Conservation (phyloP, 176 grass and related monocot genomes). For the Areca catechu region DNA sequence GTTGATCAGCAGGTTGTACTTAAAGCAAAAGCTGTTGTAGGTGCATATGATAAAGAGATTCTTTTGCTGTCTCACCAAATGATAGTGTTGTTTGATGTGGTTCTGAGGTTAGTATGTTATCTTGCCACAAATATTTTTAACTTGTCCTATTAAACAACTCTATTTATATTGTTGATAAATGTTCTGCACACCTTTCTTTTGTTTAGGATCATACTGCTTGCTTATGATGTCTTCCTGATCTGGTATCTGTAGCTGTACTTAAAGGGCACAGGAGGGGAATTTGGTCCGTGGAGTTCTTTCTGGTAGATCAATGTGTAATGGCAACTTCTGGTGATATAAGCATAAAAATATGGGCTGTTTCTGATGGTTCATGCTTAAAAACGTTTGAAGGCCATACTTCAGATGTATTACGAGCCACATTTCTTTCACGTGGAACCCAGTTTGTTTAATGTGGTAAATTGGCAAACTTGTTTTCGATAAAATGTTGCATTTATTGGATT, state of each 20-base stretch:
- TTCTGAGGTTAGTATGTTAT: constrained; percentile 56
- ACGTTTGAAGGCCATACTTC: constrained; percentile 91
- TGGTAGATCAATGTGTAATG: constrained; percentile 81
- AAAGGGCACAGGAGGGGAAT: constrained; percentile 91
- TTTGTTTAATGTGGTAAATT: constrained; percentile 74
- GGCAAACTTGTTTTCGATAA: no score
- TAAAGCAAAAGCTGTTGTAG: constrained; percentile 77
- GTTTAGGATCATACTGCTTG: constrained; percentile 77
- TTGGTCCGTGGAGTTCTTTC: constrained; percentile 97
- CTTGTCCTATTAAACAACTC: no score
- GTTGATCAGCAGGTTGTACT: constrained; percentile 41
- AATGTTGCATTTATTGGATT: no score
- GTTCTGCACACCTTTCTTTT: constrained; percentile 11
- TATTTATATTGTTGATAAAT: no score
- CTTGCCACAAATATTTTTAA: background rate
- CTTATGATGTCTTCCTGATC: constrained; percentile 81
- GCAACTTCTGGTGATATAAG: constrained; percentile 89
- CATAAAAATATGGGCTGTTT: constrained; percentile 81
- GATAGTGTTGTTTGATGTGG: constrained; percentile 89
- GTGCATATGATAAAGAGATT: constrained; percentile 95
- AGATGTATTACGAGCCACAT: constrained; percentile 66
- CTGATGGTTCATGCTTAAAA: constrained; percentile 90
- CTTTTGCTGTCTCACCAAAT: constrained; percentile 69
- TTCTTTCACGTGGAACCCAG: constrained; percentile 75
- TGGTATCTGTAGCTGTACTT: constrained; percentile 59